phyloP scores from a whole-genome alignment of 2,329 filamentous ascomycete genomes.

The Diaporthe destruens region DNA sequence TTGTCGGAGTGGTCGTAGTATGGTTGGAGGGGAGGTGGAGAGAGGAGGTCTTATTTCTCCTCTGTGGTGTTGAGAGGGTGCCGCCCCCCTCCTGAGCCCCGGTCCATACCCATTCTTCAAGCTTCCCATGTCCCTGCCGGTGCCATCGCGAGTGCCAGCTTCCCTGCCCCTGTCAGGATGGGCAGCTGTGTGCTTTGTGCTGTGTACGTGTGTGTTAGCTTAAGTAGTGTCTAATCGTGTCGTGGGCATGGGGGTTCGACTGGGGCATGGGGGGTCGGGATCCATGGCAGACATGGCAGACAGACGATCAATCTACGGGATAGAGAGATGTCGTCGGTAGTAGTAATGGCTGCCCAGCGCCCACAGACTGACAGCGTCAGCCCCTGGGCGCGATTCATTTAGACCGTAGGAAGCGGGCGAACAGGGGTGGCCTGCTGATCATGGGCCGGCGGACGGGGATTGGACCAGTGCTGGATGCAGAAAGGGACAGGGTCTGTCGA shows the following conservation, averaged over 20 bases:
- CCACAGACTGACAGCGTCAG: neutral
- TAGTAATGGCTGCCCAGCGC: neutral
- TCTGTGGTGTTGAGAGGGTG: slow-evolving; percentile 25
- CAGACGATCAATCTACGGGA: slow-evolving; percentile 2
- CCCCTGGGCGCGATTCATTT: slow-evolving; percentile 31
- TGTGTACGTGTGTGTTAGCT: neutral
- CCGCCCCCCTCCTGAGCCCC: slow-evolving; percentile 17
- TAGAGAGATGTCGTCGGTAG: slow-evolving; percentile 31
- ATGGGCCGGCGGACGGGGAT: slow-evolving; percentile 19
- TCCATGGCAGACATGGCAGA: slow-evolving; percentile 9
- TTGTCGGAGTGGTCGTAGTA: slow-evolving; percentile 14
- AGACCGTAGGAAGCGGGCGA: slow-evolving; percentile 20
- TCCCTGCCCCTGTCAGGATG: slow-evolving; percentile 28
- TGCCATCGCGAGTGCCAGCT: slow-evolving; percentile 22
- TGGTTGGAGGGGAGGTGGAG: slow-evolving; percentile 39
- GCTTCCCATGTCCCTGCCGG: slow-evolving; percentile 33
- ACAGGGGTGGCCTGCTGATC: slow-evolving; percentile 34
- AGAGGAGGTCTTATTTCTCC: slow-evolving; percentile 39
- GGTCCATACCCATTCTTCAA: slow-evolving; percentile 36
- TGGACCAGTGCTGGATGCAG: slow-evolving; percentile 33
- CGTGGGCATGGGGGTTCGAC: slow-evolving; percentile 27
- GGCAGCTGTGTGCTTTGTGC: neutral
- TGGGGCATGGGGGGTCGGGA: slow-evolving; percentile 22
- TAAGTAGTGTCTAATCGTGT: slow-evolving; percentile 2
- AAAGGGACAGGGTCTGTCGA: slow-evolving; percentile 39